phyloP scores from a whole-genome alignment of 1,139 yeast species.

The Candida frijolesensis region DNA sequence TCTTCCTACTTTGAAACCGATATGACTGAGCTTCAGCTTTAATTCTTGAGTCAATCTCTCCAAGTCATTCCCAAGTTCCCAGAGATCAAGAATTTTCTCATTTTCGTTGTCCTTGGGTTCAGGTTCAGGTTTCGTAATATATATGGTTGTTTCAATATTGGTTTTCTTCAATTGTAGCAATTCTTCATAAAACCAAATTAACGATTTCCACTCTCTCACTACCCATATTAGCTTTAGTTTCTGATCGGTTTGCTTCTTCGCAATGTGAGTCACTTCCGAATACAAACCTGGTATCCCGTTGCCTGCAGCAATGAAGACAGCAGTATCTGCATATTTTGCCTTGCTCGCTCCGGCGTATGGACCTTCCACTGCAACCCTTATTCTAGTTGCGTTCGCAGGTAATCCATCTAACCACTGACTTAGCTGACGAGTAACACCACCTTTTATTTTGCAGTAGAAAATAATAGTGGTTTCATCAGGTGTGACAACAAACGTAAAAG shows the following conservation, averaged over 20 bases:
- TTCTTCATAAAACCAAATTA: constrained; percentile 40
- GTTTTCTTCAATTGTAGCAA: constrained; percentile 26
- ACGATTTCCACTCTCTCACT: constrained; percentile 33
- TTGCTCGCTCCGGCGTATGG: constrained; percentile 41
- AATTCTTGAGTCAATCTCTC: constrained; percentile 10
- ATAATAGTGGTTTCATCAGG: constrained; percentile 25
- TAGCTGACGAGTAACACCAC: constrained; percentile 38
- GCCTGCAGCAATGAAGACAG: constrained; percentile 45
- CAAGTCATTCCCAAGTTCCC: not conserved
- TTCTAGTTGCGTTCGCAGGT: constrained; percentile 29
- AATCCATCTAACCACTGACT: constrained; percentile 30
- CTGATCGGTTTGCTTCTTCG: constrained; percentile 19
- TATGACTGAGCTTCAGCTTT: constrained; percentile 27
- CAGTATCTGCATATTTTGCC: constrained; percentile 31
- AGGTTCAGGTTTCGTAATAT: constrained; percentile 33
- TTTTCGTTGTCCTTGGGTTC: not conserved
- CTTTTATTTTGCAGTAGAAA: constrained; percentile 38
- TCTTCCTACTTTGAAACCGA: constrained; percentile 35
- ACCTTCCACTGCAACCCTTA: constrained; percentile 44
- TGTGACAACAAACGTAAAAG: constrained; percentile 37
- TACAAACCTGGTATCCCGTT: constrained; percentile 48
- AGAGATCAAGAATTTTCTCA: not conserved
- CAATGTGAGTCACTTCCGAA: constrained; percentile 36
- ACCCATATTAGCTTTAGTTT: constrained; percentile 37
- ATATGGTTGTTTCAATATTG: constrained; percentile 31